Evolutionary conservation across 2,329 filamentous ascomycete species (phyloP).

Genomic region (Aspergillus neotritici): DNA sequence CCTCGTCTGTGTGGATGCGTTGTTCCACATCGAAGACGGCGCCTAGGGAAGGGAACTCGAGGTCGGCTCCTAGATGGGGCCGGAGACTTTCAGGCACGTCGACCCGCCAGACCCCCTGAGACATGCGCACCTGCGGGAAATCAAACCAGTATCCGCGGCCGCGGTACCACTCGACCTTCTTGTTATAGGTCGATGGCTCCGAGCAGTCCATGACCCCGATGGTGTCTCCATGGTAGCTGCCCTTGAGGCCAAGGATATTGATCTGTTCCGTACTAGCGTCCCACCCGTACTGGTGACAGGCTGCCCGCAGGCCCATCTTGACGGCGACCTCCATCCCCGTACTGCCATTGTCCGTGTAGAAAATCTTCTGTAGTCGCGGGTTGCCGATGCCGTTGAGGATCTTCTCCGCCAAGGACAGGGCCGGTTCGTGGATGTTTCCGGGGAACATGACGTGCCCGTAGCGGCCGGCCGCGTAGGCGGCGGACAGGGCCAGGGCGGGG

Average conservation of each 20-base stretch:
- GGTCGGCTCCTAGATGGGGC: constrained; percentile 41
- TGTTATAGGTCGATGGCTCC: constrained; percentile 70
- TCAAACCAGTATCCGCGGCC: constrained; percentile 77
- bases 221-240: constrained; percentile 81
- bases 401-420: constrained; percentile 60
- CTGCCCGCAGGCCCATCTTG: constrained; percentile 74
- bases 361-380: constrained; percentile 62
- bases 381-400: constrained; percentile 58
- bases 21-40: constrained; percentile 56
- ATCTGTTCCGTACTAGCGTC: constrained; percentile 52
- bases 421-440: constrained; percentile 71
- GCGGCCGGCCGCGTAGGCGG: constrained; percentile 73
- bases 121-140: constrained; percentile 65
- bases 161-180: constrained; percentile 80
- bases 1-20: constrained; percentile 44
- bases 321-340: constrained; percentile 78
- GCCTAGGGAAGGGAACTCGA: constrained; percentile 45
- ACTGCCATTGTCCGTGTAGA: constrained; percentile 79
- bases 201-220: constrained; percentile 84
- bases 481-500: constrained; percentile 63
- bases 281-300: constrained; percentile 63
- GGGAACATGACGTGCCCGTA: constrained; percentile 91
- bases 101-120: constrained; percentile 61
- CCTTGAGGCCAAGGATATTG: constrained; percentile 67
- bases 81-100: constrained; percentile 49